phyloP scores from a whole-genome alignment of 306 rosid species.

The Cicer bijugum region DNA sequence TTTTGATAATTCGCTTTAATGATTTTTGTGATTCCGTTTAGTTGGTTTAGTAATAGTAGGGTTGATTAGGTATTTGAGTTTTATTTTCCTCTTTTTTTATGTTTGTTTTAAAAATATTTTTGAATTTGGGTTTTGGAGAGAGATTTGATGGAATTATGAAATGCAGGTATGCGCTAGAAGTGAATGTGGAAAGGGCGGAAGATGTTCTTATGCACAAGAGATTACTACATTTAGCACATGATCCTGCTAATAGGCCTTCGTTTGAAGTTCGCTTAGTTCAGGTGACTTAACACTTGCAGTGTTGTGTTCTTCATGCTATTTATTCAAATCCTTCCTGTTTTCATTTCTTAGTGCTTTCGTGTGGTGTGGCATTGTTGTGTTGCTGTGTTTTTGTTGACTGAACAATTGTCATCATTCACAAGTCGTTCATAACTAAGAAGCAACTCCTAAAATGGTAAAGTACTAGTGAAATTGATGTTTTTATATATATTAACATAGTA shows the following conservation, averaged over 20 bases:
- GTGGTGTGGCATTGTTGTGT: conserved; percentile 24
- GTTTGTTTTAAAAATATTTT: neutral
- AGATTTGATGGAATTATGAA: conserved; percentile 44
- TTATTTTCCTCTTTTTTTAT: neutral
- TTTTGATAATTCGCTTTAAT: neutral
- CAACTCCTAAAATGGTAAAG: no score
- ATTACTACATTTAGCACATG: conserved; percentile 79
- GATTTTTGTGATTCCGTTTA: conserved; percentile 25
- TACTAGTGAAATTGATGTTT: no score
- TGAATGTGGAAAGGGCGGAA: conserved; percentile 93
- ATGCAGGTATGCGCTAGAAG: conserved; percentile 90
- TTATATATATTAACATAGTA: no score
- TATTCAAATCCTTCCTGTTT: conserved; percentile 12
- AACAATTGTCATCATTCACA: conserved; percentile 3
- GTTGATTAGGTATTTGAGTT: conserved; percentile 30
- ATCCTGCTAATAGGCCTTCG: conserved; percentile 87
- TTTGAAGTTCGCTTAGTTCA: conserved; percentile 96
- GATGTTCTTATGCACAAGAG: conserved; percentile 97
- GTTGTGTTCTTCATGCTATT: conserved; percentile 30
- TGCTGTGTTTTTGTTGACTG: neutral
- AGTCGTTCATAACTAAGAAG: neutral
- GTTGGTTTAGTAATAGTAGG: neutral
- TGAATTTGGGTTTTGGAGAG: conserved; percentile 28
- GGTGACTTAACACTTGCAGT: conserved; percentile 51
- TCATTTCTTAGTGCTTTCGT: conserved; percentile 15